Evolutionary conservation across 768 basidiomycete species (phyloP).

Genomic region (Lactarius sp.): DNA sequence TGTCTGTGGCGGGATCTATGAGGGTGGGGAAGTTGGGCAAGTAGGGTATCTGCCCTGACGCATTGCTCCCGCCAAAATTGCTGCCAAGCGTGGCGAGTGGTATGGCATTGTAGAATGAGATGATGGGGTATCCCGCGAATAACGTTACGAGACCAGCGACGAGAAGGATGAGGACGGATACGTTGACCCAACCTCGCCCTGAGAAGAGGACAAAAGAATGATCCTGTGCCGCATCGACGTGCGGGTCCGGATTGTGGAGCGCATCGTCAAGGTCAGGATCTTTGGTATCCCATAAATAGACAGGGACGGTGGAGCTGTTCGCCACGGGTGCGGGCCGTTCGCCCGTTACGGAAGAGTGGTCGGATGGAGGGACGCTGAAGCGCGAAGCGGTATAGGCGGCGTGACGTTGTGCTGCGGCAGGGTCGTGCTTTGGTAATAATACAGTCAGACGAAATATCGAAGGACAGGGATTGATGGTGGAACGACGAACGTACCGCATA

Average conservation of each 20-base stretch:
- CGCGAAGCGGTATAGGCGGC: conserved; percentile 46
- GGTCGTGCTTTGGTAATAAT: conserved; percentile 47
- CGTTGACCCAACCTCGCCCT: conserved; percentile 76
- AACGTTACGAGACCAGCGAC: conserved; percentile 64
- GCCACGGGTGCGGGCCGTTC: conserved; percentile 39
- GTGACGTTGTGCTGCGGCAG: conserved; percentile 35
- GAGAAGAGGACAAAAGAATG: conserved; percentile 71
- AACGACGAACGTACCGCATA: conserved; percentile 55
- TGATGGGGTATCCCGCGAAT: conserved; percentile 87
- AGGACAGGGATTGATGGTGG: not conserved
- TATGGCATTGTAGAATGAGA: conserved; percentile 44
- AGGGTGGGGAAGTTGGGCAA: conserved; percentile 62
- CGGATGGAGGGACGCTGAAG: conserved; percentile 54
- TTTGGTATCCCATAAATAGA: conserved; percentile 69
- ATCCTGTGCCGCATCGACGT: conserved; percentile 57
- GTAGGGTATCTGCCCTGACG: conserved; percentile 78
- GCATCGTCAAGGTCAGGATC: conserved; percentile 88
- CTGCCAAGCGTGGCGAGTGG: conserved; percentile 37
- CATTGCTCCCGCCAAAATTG: conserved; percentile 92
- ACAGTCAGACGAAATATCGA: not conserved
- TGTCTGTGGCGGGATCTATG: conserved; percentile 76
- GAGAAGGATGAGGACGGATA: conserved; percentile 65
- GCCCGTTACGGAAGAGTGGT: conserved; percentile 38
- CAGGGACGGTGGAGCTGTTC: conserved; percentile 59
- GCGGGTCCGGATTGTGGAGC: conserved; percentile 82